Evolutionary conservation across 192 early-diverging fungal genomes (phyloP).

Genomic region (Dissophora ornata): DNA sequence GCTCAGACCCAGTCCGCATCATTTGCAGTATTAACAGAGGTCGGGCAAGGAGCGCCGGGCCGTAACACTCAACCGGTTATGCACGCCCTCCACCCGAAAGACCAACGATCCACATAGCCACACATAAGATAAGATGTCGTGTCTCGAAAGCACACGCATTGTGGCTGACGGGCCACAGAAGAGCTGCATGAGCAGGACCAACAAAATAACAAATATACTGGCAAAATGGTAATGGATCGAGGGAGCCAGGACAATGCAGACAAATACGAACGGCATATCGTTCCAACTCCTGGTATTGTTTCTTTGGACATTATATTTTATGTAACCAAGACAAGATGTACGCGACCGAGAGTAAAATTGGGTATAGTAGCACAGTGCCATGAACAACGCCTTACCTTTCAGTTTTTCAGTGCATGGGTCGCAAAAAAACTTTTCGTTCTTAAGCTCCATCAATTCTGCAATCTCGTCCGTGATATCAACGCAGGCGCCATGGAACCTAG

Average conservation of each 20-base stretch:
- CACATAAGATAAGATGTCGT: no score
- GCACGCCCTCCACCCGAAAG: no score
- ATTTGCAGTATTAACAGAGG: no score
- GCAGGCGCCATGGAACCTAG: slow-evolving; percentile 72
- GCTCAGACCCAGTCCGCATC: no score
- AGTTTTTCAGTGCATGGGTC: slow-evolving; percentile 44
- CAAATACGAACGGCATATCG: not conserved
- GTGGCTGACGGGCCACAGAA: no score
- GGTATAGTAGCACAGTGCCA: not conserved
- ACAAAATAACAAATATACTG: not conserved
- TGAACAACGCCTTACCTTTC: slow-evolving; percentile 43
- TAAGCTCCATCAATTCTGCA: slow-evolving; percentile 58
- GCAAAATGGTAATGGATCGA: not conserved
- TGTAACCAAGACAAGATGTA: slow-evolving; percentile 2
- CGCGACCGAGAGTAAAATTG: not conserved
- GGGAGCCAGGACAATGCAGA: not conserved
- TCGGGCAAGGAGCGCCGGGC: no score
- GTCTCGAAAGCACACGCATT: no score
- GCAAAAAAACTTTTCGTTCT: slow-evolving; percentile 53
- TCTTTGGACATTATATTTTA: slow-evolving; percentile 25
- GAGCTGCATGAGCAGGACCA: no score
- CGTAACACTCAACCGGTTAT: no score
- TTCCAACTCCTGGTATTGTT: not conserved
- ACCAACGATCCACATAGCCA: no score
- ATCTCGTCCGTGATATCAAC: slow-evolving; percentile 68